Conservation (phyloP, 805 yeast species). For the Cyberlindnera euphorbiiphila region DNA sequence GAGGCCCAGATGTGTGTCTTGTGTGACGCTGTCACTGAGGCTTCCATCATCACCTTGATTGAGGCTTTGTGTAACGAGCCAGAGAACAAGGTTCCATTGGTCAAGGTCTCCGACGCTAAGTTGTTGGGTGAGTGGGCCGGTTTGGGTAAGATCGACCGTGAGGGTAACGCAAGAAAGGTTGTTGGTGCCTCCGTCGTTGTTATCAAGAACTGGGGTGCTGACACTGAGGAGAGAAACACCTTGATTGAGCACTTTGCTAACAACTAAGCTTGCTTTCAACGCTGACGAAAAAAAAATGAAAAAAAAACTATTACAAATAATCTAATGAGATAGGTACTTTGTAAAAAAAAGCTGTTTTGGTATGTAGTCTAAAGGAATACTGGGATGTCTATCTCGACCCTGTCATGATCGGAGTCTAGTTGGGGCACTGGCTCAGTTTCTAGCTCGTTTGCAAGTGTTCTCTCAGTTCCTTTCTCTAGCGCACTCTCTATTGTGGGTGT, state of each 20-base stretch:
- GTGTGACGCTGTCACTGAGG: conserved; percentile 98
- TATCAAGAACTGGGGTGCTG: conserved; percentile 99
- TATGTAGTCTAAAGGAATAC: conserved; percentile 16
- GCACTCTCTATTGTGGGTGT: not conserved
- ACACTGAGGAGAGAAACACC: conserved; percentile 94
- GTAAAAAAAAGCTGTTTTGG: not conserved
- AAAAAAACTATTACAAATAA: not conserved
- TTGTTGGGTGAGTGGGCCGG: conserved; percentile 99
- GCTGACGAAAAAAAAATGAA: conserved; percentile 1
- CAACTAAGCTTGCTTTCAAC: conserved; percentile 60
- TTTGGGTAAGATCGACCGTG: conserved; percentile 98
- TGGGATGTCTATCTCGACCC: conserved; percentile 26
- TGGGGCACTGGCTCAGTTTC: not conserved
- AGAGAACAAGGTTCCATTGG: conserved; percentile 92
- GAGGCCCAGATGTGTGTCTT: conserved; percentile 97
- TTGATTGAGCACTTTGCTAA: conserved; percentile 94
- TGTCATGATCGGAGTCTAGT: conserved; percentile 4
- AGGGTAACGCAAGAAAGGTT: conserved; percentile 99
- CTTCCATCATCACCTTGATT: conserved; percentile 90
- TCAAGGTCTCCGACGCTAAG: conserved; percentile 99
- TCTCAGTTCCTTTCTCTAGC: not conserved
- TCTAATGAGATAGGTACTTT: conserved; percentile 1
- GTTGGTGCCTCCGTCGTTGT: conserved; percentile 99
- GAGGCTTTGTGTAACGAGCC: conserved; percentile 99
- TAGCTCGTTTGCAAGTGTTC: not conserved